These are phyloP conservation scores for Fusarium sp. DNA, from an alignment of 2,329 filamentous ascomycete genomes.

Conservation along the genomic window DNA sequence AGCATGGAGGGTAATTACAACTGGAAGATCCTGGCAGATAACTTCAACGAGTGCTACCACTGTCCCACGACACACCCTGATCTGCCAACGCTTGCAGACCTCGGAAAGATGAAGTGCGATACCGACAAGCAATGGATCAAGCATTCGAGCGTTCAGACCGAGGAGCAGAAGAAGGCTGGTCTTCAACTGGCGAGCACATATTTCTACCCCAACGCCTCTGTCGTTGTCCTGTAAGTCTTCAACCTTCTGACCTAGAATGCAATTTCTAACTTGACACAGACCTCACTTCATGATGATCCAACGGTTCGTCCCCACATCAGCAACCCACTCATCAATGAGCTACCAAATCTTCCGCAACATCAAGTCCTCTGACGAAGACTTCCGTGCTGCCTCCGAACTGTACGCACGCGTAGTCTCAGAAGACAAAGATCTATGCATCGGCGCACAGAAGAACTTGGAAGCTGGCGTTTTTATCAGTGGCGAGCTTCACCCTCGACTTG, in stretches of 20 bases:
- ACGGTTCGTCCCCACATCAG: conserved; percentile 21
- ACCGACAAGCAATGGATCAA: conserved; percentile 29
- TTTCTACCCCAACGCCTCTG: conserved; percentile 32
- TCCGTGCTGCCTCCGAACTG: conserved; percentile 7
- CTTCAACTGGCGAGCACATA: conserved; percentile 30
- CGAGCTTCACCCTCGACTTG: conserved; percentile 28
- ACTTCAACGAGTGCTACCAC: conserved; percentile 66
- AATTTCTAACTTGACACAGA: background rate
- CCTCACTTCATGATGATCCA: conserved; percentile 38
- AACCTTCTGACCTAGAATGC: rapidly evolving
- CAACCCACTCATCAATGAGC: conserved; percentile 16
- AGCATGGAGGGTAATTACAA: conserved; percentile 66
- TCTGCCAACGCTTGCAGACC: conserved; percentile 30
- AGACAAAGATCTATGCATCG: conserved; percentile 27
- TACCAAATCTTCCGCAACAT: conserved; percentile 33
- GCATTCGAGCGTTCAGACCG: conserved; percentile 24
- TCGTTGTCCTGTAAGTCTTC: conserved; percentile 26
- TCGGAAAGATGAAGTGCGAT: conserved; percentile 27
- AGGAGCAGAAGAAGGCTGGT: conserved; percentile 29
- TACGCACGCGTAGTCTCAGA: conserved; percentile 28
- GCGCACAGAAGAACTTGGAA: conserved; percentile 21
- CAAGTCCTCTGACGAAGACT: conserved; percentile 21
- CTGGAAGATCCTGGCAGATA: conserved; percentile 70
- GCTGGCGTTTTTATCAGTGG: conserved; percentile 27
- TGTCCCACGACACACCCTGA: conserved; percentile 34